A percentile compares a stretch with the other conserved stretches of the same genome.
These are phyloP conservation scores for Magnolia sinica DNA, from an alignment of 164 flowering plant genomes.

Conservation along the genomic window DNA sequence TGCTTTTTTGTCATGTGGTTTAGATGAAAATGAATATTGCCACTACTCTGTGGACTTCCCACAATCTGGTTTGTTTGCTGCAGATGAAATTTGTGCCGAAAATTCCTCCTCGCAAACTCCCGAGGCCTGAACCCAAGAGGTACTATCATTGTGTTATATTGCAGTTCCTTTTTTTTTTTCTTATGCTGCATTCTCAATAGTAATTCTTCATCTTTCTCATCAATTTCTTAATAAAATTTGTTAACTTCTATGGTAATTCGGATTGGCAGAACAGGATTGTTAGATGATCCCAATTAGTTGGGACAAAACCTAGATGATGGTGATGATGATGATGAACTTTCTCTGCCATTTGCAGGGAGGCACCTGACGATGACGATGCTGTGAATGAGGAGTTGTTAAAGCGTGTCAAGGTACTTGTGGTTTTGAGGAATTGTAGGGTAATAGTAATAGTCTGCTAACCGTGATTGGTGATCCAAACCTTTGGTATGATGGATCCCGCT, in stretches of 20 bases:
- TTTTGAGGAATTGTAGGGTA: neutral
- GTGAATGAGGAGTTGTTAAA: constrained; percentile 14
- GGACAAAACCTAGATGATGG: too few relatives aligned
- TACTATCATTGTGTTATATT: neutral
- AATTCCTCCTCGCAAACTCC: constrained; percentile 5
- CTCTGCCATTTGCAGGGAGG: constrained; percentile 14
- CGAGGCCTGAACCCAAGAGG: constrained; percentile 7
- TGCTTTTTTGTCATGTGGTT: neutral
- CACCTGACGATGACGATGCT: constrained; percentile 13
- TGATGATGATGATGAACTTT: neutral
- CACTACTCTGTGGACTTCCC: neutral
- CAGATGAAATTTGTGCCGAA: constrained; percentile 12
- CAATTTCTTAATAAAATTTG: neutral
- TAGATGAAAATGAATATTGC: neutral
- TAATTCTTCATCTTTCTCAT: neutral
- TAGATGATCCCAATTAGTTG: too few relatives aligned
- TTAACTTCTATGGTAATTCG: too few relatives aligned
- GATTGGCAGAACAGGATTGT: too few relatives aligned
- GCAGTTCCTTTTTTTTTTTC: neutral
- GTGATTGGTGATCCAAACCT: neutral
- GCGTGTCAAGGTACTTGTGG: constrained; percentile 12
- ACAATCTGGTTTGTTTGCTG: neutral
- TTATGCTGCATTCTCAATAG: neutral
- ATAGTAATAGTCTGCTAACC: neutral
- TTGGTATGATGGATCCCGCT: neutral